Evolutionary conservation across 2,329 filamentous ascomycete genomes (phyloP).

Genomic region (Lachnellula occidentalis): DNA sequence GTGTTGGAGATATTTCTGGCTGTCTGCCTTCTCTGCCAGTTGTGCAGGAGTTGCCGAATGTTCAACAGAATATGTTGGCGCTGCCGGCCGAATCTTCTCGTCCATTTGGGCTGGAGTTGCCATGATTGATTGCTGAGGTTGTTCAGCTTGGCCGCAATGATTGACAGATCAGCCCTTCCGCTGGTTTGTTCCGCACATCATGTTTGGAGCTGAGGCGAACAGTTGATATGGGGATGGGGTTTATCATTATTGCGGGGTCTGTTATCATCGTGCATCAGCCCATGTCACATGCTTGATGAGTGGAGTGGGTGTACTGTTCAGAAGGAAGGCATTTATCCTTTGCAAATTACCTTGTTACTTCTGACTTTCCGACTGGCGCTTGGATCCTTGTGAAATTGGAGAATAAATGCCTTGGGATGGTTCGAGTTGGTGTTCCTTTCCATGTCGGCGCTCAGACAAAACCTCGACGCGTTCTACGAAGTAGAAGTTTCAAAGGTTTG

Average conservation of each 20-base stretch:
- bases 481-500: no score
- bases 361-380: no score
- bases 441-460: no score
- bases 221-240: neutral
- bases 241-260: neutral
- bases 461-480: no score
- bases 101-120: slow-evolving; percentile 9
- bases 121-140: slow-evolving; percentile 1
- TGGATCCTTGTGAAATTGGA: no score
- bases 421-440: no score
- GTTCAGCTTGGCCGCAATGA: neutral
- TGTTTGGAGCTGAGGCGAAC: neutral
- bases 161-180: neutral
- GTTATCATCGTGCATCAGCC: neutral
- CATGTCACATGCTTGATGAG: no score
- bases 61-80: neutral
- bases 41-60: slow-evolving; percentile 17
- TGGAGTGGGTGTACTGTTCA: no score
- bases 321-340: no score
- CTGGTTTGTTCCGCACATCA: neutral
- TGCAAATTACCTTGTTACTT: no score
- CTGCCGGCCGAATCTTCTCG: slow-evolving; percentile 4
- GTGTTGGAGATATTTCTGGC: neutral
- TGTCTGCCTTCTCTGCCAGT: slow-evolving; percentile 17
- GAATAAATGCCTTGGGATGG: no score